Base-by-base conservation (phyloP, 495 filamentous ascomycete species). In the Articulospora tetracladia region DNA sequence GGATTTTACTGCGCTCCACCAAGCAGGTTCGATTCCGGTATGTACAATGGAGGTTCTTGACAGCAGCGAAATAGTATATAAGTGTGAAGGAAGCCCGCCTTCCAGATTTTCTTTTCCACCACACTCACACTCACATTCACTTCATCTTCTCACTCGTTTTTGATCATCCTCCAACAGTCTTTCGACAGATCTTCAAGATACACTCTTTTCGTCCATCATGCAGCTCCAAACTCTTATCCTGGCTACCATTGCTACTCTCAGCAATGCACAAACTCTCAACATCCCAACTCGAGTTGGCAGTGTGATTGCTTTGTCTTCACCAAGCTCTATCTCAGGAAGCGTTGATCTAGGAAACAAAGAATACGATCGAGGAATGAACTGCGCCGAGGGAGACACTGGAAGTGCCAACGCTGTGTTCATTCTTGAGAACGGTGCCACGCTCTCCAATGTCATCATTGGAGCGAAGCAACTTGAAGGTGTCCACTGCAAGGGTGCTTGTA, bases 241-340 rank as follows among this genome's bases (percentile, higher is more conserved):
- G 4, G 47, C 47, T 10, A 25, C 6, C 20, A 50, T 50, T n/a
- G 6, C 12, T 27, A 22, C 47, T 27, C 11, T 26, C 4, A 26
- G 20, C 47, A 50, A 50, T 26, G 47, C 47, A 3, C 47, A 50
- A 25, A 50, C 47, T 25, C 25, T 50, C 22, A 50, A 50, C 23
- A 50, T 50, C n/a, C 47, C 47, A 50, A 50, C 47, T 17, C 47
- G 47, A 24, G 47, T 50, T 50, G 47, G 47, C 23, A 50, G 25
- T n/a, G 23, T 50, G 6, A n/a, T 50, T n/a, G 20, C 47, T 48
- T 34, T 34, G 15, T 50, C 47, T 6, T 24, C 47, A 3, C 23
- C 47, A 12, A 50, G 41, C 17, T 6, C 47, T 13, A 50, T 50
- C 25, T 25, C 47, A 7, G 47, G 47, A 24, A 50, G 47, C 25